Evolutionary conservation across 225 moss, liverwort and hornwort species (phyloP).

Genomic region (Polytrichum formosum): DNA sequence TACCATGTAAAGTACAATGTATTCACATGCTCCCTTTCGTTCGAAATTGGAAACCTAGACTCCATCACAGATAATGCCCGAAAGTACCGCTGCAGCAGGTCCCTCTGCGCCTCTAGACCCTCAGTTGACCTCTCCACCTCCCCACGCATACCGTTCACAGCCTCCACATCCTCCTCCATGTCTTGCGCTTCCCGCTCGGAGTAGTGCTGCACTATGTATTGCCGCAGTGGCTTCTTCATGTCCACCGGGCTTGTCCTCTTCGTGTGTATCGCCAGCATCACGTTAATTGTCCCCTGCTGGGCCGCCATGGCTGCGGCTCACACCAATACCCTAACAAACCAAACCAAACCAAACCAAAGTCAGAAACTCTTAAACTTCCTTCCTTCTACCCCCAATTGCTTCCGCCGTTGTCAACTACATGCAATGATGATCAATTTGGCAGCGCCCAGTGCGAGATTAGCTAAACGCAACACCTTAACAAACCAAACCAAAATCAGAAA

Average conservation of each 20-base stretch:
- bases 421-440: too few relatives aligned
- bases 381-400: too few relatives aligned
- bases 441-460: too few relatives aligned
- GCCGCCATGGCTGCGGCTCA: constrained; percentile 65
- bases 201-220: constrained; percentile 94
- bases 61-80: constrained; percentile 96
- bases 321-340: not conserved
- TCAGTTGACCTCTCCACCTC: constrained; percentile 92
- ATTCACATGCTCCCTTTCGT: constrained; percentile 93
- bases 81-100: constrained; percentile 91
- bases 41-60: constrained; percentile 94
- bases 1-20: constrained; percentile 91
- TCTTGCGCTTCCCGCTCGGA: constrained; percentile 97
- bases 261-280: constrained; percentile 97
- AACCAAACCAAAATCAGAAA: too few relatives aligned
- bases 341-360: too few relatives aligned
- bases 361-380: too few relatives aligned
- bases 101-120: constrained; percentile 76
- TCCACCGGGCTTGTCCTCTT: constrained; percentile 83
- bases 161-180: constrained; percentile 91
- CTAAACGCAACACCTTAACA: too few relatives aligned
- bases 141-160: constrained; percentile 87
- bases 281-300: constrained; percentile 80
- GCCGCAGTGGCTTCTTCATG: constrained; percentile 87
- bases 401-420: too few relatives aligned